A percentile compares a stretch with the other conserved stretches of the same genome.
Conservation (phyloP, 1,139 yeast species). For the Kodamaea fungicola region DNA sequence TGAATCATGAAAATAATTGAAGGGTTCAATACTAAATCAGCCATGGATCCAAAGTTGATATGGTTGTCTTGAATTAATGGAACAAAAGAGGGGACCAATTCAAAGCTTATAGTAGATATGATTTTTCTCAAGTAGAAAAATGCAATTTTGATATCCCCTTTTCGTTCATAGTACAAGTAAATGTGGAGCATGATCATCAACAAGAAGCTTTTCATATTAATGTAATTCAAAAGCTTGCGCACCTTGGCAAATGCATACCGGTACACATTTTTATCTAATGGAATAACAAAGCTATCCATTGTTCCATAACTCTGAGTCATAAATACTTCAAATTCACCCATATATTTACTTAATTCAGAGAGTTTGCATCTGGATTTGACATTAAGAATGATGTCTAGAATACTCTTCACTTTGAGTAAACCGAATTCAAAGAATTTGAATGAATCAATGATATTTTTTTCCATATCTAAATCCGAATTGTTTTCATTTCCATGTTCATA, state of each 20-base stretch:
- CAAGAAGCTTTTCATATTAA: conserved; percentile 29
- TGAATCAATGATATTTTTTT: conserved; percentile 22
- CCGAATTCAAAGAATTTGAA: conserved; percentile 25
- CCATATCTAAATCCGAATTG: conserved; percentile 25
- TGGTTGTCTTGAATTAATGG: conserved; percentile 26
- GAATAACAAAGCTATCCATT: conserved; percentile 21
- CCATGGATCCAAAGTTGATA: conserved; percentile 30
- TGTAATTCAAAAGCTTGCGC: conserved; percentile 28
- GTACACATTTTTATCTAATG: conserved; percentile 22
- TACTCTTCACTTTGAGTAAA: conserved; percentile 16
- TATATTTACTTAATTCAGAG: conserved; percentile 17
- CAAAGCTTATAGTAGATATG: conserved; percentile 19
- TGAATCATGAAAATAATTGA: conserved; percentile 27
- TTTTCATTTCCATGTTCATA: conserved; percentile 25
- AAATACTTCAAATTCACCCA: conserved; percentile 29
- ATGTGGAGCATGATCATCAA: conserved; percentile 26
- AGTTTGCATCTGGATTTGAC: conserved; percentile 19
- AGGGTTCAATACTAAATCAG: conserved; percentile 39
- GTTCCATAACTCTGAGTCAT: conserved; percentile 21
- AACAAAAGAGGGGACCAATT: conserved; percentile 28
- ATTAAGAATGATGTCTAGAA: conserved; percentile 25
- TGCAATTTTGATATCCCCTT: conserved; percentile 12
- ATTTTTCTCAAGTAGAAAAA: conserved; percentile 23
- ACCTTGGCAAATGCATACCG: conserved; percentile 29
- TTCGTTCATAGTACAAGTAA: conserved; percentile 18